Percentiles rank a stretch among this genome's conserved stretches.
Evolutionary conservation across 2,329 filamentous ascomycete genomes (phyloP).

Genomic region (Hypoxylon sp.): DNA sequence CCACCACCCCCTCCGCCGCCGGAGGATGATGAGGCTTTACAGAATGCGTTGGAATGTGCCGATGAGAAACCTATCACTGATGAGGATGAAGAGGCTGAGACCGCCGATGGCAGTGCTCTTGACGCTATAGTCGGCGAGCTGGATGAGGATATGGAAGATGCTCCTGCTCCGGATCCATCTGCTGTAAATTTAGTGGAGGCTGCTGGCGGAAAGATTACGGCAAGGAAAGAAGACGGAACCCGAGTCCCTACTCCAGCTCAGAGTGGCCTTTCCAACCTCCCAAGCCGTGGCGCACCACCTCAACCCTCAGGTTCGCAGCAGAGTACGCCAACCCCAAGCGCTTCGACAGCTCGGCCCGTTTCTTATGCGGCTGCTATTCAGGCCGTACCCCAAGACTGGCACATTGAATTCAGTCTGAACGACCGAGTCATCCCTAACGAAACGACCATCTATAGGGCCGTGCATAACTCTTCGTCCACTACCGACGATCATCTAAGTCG

Average conservation of each 20-base stretch:
- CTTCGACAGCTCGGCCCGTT: slow-evolving; percentile 73
- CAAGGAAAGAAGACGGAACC: slow-evolving; percentile 92
- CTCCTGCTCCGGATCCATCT: slow-evolving; percentile 80
- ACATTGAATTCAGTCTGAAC: slow-evolving; percentile 94
- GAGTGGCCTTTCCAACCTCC: slow-evolving; percentile 56
- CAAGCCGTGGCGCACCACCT: slow-evolving; percentile 57
- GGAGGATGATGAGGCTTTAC: slow-evolving; percentile 72
- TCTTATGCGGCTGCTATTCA: slow-evolving; percentile 90
- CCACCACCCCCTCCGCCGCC: slow-evolving; percentile 69
- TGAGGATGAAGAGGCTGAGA: slow-evolving; percentile 72
- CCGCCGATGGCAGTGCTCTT: slow-evolving; percentile 76
- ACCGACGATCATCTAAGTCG: slow-evolving; percentile 76
- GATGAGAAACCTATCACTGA: slow-evolving; percentile 89
- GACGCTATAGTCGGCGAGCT: slow-evolving; percentile 93
- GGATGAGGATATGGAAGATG: slow-evolving; percentile 85
- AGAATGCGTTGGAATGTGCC: slow-evolving; percentile 88
- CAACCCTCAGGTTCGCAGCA: slow-evolving; percentile 59
- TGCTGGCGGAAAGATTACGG: slow-evolving; percentile 87
- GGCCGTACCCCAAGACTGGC: slow-evolving; percentile 90
- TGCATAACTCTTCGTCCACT: slow-evolving; percentile 73
- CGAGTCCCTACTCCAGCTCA: slow-evolving; percentile 86
- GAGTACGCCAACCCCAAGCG: slow-evolving; percentile 61
- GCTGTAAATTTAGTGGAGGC: slow-evolving; percentile 94
- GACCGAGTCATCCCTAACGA: slow-evolving; percentile 88
- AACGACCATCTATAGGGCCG: slow-evolving; percentile 95